Conservation (phyloP, 495 filamentous ascomycete species). For the Talaromyces stipitatus region DNA sequence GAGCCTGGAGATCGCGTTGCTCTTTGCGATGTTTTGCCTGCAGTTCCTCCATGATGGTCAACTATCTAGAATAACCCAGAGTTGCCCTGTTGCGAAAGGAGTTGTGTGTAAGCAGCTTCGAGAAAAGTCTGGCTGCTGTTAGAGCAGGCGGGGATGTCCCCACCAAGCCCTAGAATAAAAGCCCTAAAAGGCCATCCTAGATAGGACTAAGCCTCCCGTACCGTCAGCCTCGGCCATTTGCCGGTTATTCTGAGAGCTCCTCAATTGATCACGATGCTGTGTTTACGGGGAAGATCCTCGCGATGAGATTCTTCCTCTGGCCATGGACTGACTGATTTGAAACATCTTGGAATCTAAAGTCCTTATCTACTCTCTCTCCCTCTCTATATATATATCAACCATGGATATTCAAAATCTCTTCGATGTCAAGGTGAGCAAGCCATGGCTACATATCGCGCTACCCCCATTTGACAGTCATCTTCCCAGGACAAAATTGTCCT, state of each 20-base stretch:
- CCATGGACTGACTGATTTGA: not conserved
- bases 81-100: not conserved
- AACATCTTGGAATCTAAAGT: too few relatives aligned
- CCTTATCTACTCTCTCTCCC: not conserved
- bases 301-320: not conserved
- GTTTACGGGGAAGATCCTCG: not conserved
- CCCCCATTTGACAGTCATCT: too few relatives aligned
- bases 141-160: conserved; percentile 12
- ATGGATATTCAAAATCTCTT: conserved; percentile 53
- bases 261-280: conserved; percentile 6
- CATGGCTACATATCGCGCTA: not conserved
- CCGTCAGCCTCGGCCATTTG: conserved; percentile 15
- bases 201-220: conserved; percentile 14
- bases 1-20: conserved; percentile 71
- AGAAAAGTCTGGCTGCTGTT: not conserved
- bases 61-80: not conserved
- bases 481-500: conserved; percentile 65
- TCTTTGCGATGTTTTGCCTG: conserved; percentile 81
- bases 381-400: conserved; percentile 5
- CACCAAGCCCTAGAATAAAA: conserved; percentile 23
- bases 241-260: not conserved
- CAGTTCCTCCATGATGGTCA: conserved; percentile 58
- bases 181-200: conserved; percentile 21
- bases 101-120: not conserved
- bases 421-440: conserved; percentile 45